These are phyloP conservation scores for Calonectria pseudoturangicola DNA, from an alignment of 2,329 filamentous ascomycete species.

Conservation along the genomic window DNA sequence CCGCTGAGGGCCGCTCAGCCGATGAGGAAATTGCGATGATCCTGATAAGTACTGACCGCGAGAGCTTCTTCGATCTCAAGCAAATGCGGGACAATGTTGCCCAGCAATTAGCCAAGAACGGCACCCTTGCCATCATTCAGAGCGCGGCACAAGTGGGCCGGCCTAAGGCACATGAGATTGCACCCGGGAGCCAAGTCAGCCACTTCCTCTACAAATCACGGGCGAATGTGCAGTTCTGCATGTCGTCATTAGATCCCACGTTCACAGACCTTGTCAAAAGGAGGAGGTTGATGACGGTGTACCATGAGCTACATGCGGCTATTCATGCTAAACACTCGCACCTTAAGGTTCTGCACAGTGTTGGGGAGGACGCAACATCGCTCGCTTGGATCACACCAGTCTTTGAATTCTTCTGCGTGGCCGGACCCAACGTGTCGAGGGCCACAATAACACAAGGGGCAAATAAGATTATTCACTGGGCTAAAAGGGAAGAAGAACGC, in stretches of 20 bases:
- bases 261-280: constrained; percentile 76
- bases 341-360: constrained; percentile 89
- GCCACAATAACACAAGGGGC: constrained; percentile 86
- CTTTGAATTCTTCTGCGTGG: constrained; percentile 97
- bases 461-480: constrained; percentile 93
- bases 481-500: constrained; percentile 91
- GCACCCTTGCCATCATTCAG: constrained; percentile 84
- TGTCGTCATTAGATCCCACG: constrained; percentile 85
- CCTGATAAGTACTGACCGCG: constrained; percentile 93
- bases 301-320: constrained; percentile 88
- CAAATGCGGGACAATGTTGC: constrained; percentile 79
- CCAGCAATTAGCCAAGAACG: constrained; percentile 84
- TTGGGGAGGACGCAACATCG: constrained; percentile 83
- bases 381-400: constrained; percentile 93
- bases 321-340: constrained; percentile 91
- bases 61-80: constrained; percentile 93
- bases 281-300: constrained; percentile 86
- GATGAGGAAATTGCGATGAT: constrained; percentile 92
- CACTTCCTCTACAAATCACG: constrained; percentile 98
- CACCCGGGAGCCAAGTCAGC: constrained; percentile 85
- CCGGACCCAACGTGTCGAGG: constrained; percentile 81
- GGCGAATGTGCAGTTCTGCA: constrained; percentile 95
- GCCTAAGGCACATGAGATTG: constrained; percentile 82
- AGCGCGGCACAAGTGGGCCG: constrained; percentile 82
- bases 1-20: constrained; percentile 78